Evolutionary conservation across 331 rosid species (phyloP).

Genomic region (Quercus tomentella): DNA sequence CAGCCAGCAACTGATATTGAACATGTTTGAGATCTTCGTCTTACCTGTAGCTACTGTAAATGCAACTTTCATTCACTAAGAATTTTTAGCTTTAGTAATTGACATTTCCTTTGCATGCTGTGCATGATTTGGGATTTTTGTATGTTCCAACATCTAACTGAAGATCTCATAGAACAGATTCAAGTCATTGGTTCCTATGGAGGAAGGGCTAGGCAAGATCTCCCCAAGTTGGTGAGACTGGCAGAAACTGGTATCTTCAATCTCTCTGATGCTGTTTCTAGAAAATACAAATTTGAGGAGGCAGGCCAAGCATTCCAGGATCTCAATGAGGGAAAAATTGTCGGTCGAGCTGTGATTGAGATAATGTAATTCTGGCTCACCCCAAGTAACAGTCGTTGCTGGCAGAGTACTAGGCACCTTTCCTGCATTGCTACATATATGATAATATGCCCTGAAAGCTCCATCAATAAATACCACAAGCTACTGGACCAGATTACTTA

Average conservation of each 20-base stretch:
- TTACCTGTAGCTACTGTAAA: too few species aligned
- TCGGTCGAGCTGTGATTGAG: slow-evolving; percentile 80
- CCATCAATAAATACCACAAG: too few species aligned
- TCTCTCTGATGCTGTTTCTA: slow-evolving; percentile 69
- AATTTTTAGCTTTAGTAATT: background rate
- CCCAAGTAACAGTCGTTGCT: slow-evolving; percentile 10
- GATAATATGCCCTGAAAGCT: too few species aligned
- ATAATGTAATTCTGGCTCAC: slow-evolving; percentile 30
- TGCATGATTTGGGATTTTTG: background rate
- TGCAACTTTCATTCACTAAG: background rate
- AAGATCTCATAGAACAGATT: slow-evolving; percentile 44
- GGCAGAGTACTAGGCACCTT: background rate
- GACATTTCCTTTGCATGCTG: background rate
- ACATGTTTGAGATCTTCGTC: too few species aligned
- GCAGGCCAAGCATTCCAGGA: slow-evolving; percentile 69
- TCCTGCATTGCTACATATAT: background rate
- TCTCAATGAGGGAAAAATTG: slow-evolving; percentile 66
- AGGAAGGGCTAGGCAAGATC: slow-evolving; percentile 98
- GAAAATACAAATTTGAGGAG: slow-evolving; percentile 79
- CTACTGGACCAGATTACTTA: too few species aligned
- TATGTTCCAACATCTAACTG: background rate
- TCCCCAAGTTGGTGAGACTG: slow-evolving; percentile 76
- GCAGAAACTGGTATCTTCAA: slow-evolving; percentile 86
- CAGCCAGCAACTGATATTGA: too few species aligned
- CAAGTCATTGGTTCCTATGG: slow-evolving; percentile 88